Evolutionary conservation across 345 rosid species (phyloP).

Genomic region (Eucalyptus leucophloia): DNA sequence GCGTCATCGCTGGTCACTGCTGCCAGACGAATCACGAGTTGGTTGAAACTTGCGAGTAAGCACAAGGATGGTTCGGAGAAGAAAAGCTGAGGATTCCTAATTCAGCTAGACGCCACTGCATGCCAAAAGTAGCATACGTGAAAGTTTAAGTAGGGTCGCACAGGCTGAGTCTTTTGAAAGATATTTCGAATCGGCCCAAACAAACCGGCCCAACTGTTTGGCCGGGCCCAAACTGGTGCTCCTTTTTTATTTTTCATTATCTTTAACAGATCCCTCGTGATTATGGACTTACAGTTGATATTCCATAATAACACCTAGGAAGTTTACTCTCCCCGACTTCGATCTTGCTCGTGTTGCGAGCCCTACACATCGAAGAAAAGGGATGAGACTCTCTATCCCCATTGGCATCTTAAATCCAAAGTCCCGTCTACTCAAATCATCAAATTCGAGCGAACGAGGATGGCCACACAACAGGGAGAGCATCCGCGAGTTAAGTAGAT

Average conservation of each 20-base stretch:
- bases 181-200: too few relatives aligned
- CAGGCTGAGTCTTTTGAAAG: not conserved
- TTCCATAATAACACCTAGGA: not conserved
- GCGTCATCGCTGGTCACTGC: fast-evolving
- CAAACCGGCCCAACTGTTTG: not conserved
- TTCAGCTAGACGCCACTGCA: too few relatives aligned
- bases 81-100: not conserved
- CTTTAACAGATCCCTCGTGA: fast-evolving
- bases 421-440: not conserved
- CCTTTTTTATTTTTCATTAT: not conserved
- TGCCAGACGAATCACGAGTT: fast-evolving
- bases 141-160: not conserved
- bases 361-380: not conserved
- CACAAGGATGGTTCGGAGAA: not conserved
- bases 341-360: not conserved
- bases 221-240: not conserved
- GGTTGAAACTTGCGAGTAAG: not conserved
- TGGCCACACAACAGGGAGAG: not conserved
- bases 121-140: too few relatives aligned
- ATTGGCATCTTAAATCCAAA: not conserved
- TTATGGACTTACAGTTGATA: not conserved
- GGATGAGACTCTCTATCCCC: not conserved
- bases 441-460: not conserved
- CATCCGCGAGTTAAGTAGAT: not conserved
- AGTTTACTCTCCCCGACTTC: not conserved